Evolutionary conservation across 78 protist species (phyloP).

Genomic region (Dictyostelium citrinum): DNA sequence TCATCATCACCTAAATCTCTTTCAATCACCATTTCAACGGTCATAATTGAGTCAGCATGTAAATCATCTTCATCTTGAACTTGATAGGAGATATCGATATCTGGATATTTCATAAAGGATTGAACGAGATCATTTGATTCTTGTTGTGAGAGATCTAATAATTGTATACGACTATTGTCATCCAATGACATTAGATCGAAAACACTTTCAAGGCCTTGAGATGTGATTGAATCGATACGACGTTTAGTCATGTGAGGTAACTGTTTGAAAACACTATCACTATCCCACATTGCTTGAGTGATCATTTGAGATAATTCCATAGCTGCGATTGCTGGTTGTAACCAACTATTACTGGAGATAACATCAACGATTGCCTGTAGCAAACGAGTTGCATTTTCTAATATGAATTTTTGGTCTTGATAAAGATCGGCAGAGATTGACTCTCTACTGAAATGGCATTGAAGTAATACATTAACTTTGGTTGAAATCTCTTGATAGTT

Average conservation of each 20-base stretch:
- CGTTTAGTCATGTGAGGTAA: constrained; percentile 89
- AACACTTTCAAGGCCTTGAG: constrained; percentile 77
- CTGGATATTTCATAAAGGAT: constrained; percentile 80
- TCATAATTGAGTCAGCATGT: constrained; percentile 59
- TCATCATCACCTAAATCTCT: constrained; percentile 73
- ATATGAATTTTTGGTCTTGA: constrained; percentile 92
- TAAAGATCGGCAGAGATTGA: constrained; percentile 93
- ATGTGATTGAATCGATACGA: constrained; percentile 22
- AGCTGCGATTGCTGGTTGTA: constrained; percentile 94
- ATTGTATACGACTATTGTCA: constrained; percentile 77
- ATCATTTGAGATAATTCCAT: constrained; percentile 97
- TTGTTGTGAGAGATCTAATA: constrained; percentile 55
- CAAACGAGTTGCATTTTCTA: constrained; percentile 90
- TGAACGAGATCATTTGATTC: constrained; percentile 63
- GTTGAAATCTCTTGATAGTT: constrained; percentile 81
- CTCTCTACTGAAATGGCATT: constrained; percentile 87
- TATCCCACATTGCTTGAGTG: constrained; percentile 89
- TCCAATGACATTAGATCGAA: constrained; percentile 94
- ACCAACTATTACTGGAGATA: constrained; percentile 86
- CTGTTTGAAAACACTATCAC: constrained; percentile 42
- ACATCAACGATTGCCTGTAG: constrained; percentile 96
- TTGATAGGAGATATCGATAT: constrained; percentile 72
- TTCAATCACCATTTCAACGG: constrained; percentile 74
- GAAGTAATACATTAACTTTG: constrained; percentile 94
- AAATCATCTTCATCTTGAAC: constrained; percentile 23